Base-by-base conservation (phyloP, 2,329 filamentous ascomycete genomes). In the Tolypocladium endophyticum region DNA sequence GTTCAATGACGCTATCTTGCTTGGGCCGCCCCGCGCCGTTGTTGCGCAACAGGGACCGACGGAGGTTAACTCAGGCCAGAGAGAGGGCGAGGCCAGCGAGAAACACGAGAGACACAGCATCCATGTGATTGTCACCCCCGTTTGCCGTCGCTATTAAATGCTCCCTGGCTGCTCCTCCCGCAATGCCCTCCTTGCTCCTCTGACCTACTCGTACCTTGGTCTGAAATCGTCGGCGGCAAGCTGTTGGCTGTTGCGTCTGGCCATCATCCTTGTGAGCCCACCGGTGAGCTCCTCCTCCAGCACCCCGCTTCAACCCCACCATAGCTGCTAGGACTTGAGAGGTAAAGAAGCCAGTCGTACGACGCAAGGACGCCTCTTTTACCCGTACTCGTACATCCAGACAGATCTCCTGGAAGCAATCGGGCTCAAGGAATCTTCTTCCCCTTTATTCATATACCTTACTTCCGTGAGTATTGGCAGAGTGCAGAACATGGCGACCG, bases 401-500 rank as follows among this genome's bases (percentile, higher is more conserved):
- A 35, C 50, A 8, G 16, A 33, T 53, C 30, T 33, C 18, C 28
- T 11, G 18, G 18, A 53, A n/a, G 50, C 18, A 33, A 53, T 16
- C 28, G 18, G 18, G 20, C 30, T n/a, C 18, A 16, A 33, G 28
- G 28, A 3, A 11, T 12, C 11, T 16, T 25, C 9, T 23, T 35
- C 11, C 0, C 8, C 9, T 35, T 33, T 14, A 6, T 11, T 14
- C 6, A 7, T 16, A 23, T 18, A 5, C 25, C 7, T 23, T 35
- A 55, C 33, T 16, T 38, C 23, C 38, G 53, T 38, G 23, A 30
- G 25, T 3, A 14, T n/a, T 28, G 55, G 36, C 38, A 47, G 54
- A 52, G 11, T 25, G 33, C 54, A 58, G 23, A 68, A 55, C 60
- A 75, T 74, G 72, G 67, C 71, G 61, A 69, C 70, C 59, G 68